Base-by-base conservation (phyloP, 148 eudicot species). In the Linanthus parryae region DNA sequence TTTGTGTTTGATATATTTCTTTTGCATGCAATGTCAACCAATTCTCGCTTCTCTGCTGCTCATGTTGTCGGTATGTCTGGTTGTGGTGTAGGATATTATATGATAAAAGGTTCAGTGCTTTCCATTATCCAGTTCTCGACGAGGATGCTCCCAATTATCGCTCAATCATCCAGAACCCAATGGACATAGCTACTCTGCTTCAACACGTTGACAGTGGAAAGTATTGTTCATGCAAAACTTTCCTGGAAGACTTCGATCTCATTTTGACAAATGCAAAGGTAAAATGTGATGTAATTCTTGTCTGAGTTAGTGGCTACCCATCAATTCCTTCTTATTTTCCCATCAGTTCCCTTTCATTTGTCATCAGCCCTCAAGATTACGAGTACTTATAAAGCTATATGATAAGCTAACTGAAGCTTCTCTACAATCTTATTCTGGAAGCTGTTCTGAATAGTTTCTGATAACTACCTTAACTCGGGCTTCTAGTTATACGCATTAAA, bases 81-180 rank as follows among this genome's bases (percentile, higher is more conserved):
- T 58, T 41, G 19, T 57, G 51, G 28, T 73, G 74, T 88, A 94
- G 99, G 80, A 71, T 94, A 49, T 72, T 94, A 35, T 94, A 94
- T 70, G 99, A 94, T 58, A 94, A 94, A 61, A 86, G 95, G 30
- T 94, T 94, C 71, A 82, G 82, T 59, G 91, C 71, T 37, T 94
- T 94, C 58, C 99, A 94, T 80, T 88, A 54, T 78, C 99, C 99
- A 20, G 99, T 94, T 44, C 62, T 58, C 28, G 95, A 88, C 69
- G 99, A 94, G 64, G 99, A 94, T 82, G 99, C 99, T 43, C 99
- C 99, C 72, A 88, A 94, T 62, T 94, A 94, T 67, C 95, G 79
- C 31, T 55, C 91, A 17, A 67, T 94, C 40, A 82, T 94, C 59
- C 96, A 88, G 70, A 82, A 70, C 38, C 99, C 99, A 14, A 94